phyloP scores from a whole-genome alignment of 306 rosid species.

The Pueraria montana region DNA sequence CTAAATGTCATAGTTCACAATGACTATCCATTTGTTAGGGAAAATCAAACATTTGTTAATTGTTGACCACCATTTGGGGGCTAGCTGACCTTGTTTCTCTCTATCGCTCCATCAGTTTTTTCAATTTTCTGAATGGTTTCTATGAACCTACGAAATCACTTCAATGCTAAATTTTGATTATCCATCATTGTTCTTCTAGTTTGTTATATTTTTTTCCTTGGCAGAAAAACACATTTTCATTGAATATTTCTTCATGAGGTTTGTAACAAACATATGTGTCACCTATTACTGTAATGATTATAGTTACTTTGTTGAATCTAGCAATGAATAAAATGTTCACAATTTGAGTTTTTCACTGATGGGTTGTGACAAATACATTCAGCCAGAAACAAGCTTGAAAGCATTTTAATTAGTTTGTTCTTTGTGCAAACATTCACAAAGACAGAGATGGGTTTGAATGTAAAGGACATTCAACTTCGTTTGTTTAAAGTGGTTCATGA shows the following conservation, averaged over 20 bases:
- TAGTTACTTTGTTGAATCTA: slow-evolving; percentile 5
- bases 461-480: slow-evolving; percentile 57
- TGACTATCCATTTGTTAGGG: slow-evolving; percentile 43
- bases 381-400: slow-evolving; percentile 15
- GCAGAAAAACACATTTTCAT: neutral
- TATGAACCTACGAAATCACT: slow-evolving; percentile 32
- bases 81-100: slow-evolving; percentile 51
- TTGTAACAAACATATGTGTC: neutral
- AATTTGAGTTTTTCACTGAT: slow-evolving; percentile 22
- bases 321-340: slow-evolving; percentile 2
- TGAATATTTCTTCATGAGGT: slow-evolving; percentile 17
- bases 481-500: slow-evolving; percentile 50
- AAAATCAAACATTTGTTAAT: slow-evolving; percentile 49
- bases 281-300: slow-evolving; percentile 21
- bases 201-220: neutral
- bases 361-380: neutral
- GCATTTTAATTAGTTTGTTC: slow-evolving; percentile 13
- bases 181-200: slow-evolving; percentile 11
- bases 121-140: slow-evolving; percentile 43
- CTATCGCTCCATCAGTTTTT: slow-evolving; percentile 40
- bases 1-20: slow-evolving; percentile 44
- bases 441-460: slow-evolving; percentile 68
- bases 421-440: slow-evolving; percentile 10
- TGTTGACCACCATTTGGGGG: slow-evolving; percentile 39
- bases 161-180: slow-evolving; percentile 18